Conservation (phyloP, 148 eudicot species). For the Beta vulgaris region DNA sequence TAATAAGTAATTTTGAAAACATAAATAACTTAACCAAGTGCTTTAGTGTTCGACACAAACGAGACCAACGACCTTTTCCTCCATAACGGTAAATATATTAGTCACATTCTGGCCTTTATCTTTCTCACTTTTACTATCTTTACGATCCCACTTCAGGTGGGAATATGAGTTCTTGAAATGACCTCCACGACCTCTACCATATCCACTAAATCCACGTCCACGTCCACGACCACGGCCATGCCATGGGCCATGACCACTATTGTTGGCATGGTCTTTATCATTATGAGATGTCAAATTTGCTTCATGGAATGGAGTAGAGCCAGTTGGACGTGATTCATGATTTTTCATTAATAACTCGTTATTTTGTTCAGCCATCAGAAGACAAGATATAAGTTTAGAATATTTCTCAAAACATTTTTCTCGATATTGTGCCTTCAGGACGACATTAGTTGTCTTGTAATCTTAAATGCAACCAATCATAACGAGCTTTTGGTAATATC, state of each 20-base stretch:
- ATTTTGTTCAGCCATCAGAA: background rate
- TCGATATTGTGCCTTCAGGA: no score
- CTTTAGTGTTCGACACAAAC: no score
- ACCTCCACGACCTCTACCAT: background rate
- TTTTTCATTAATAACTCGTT: conserved; percentile 4
- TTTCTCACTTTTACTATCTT: no score
- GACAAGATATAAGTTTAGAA: background rate
- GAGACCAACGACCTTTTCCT: no score
- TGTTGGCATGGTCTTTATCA: background rate
- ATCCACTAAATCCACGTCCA: background rate
- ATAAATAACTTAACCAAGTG: no score
- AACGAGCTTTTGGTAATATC: background rate
- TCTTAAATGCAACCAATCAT: background rate
- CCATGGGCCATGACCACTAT: background rate
- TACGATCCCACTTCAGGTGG: background rate
- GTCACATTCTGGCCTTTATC: no score
- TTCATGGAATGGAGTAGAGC: background rate
- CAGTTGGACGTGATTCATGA: conserved; percentile 1
- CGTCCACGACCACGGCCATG: background rate
- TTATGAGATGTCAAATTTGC: background rate
- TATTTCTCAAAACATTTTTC: no score
- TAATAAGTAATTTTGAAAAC: no score
- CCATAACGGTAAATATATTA: no score
- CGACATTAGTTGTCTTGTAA: no score
- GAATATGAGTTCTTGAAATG: background rate